Evolutionary conservation across 495 filamentous ascomycete genomes (phyloP).

Genomic region (Oleoguttula mirabilis): DNA sequence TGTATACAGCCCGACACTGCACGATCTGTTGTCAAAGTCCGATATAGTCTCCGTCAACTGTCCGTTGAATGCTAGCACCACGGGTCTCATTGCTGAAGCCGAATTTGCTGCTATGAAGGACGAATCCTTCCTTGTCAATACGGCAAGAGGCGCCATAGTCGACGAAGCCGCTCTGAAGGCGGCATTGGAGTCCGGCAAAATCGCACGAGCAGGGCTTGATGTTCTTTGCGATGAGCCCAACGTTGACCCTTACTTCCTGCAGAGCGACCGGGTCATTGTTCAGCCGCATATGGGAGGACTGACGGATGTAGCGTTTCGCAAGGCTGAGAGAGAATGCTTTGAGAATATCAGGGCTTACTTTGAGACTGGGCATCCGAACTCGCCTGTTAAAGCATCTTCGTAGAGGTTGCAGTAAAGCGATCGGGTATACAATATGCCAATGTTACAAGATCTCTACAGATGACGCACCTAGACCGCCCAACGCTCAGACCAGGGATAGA

Average conservation of each 20-base stretch:
- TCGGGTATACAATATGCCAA: too few relatives aligned
- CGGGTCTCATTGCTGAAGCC: constrained; percentile 53
- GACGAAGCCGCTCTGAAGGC: constrained; percentile 43
- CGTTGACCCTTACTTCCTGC: constrained; percentile 10
- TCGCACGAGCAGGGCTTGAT: constrained; percentile 17
- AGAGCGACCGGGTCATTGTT: constrained; percentile 13
- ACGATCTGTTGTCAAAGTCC: constrained; percentile 52
- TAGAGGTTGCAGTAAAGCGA: too few relatives aligned
- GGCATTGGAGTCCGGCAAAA: constrained; percentile 16
- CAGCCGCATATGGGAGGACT: constrained; percentile 26
- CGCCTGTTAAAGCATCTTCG: constrained; percentile 26
- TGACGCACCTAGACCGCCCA: too few relatives aligned
- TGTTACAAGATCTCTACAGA: too few relatives aligned
- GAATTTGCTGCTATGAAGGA: constrained; percentile 62
- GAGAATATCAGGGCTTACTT: constrained; percentile 33
- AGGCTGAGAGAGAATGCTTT: constrained; percentile 29
- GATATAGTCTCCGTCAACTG: constrained; percentile 72
- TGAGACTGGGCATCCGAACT: constrained; percentile 27
- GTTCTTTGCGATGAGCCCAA: constrained; percentile 20
- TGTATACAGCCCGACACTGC: constrained; percentile 47
- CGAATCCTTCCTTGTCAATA: constrained; percentile 72
- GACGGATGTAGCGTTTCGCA: constrained; percentile 29
- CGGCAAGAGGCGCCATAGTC: constrained; percentile 65
- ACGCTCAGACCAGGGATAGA: too few relatives aligned
- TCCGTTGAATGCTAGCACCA: constrained; percentile 52